Evolutionary conservation across 2,329 filamentous ascomycete species (phyloP).

Genomic region (Reticulascus tulasneorum): DNA sequence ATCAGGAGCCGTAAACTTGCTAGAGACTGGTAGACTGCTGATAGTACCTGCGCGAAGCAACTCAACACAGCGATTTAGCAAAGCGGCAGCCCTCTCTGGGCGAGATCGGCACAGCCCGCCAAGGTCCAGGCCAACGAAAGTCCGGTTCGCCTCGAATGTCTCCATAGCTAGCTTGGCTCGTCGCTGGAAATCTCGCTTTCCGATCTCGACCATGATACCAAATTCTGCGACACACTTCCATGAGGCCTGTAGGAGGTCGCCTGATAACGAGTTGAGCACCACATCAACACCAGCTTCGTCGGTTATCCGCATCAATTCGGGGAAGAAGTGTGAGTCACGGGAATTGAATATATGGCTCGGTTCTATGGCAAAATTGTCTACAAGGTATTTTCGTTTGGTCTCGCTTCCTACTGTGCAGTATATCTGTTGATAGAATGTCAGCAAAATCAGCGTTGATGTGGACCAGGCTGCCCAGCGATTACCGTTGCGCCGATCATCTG

Average conservation of each 20-base stretch:
- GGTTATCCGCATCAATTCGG: background rate
- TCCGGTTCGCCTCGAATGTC: slow-evolving; percentile 39
- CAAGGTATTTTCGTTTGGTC: slow-evolving; percentile 2
- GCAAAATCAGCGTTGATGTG: too few relatives aligned
- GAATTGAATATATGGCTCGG: slow-evolving; percentile 3
- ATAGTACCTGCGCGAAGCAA: too few relatives aligned
- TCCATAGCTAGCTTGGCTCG: slow-evolving; percentile 42
- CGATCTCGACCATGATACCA: slow-evolving; percentile 43
- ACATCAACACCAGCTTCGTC: slow-evolving; percentile 11
- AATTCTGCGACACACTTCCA: slow-evolving; percentile 42
- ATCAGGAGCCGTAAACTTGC: slow-evolving; percentile 23
- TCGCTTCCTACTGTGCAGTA: slow-evolving; percentile 7
- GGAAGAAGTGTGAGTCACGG: slow-evolving; percentile 2
- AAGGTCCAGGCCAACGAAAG: slow-evolving; percentile 42
- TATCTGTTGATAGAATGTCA: too few relatives aligned
- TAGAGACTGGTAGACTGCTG: too few relatives aligned
- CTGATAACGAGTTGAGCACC: slow-evolving; percentile 12
- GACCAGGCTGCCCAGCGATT: too few relatives aligned
- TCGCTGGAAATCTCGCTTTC: slow-evolving; percentile 30
- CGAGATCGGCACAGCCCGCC: too few relatives aligned
- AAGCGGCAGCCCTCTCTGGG: too few relatives aligned
- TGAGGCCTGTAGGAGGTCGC: slow-evolving; percentile 17
- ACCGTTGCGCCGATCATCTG: slow-evolving; percentile 24
- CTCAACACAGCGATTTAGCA: too few relatives aligned
- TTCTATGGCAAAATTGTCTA: background rate